Evolutionary conservation across 2,329 filamentous ascomycete species (phyloP).

Genomic region (Sclerotiophoma versabilis): DNA sequence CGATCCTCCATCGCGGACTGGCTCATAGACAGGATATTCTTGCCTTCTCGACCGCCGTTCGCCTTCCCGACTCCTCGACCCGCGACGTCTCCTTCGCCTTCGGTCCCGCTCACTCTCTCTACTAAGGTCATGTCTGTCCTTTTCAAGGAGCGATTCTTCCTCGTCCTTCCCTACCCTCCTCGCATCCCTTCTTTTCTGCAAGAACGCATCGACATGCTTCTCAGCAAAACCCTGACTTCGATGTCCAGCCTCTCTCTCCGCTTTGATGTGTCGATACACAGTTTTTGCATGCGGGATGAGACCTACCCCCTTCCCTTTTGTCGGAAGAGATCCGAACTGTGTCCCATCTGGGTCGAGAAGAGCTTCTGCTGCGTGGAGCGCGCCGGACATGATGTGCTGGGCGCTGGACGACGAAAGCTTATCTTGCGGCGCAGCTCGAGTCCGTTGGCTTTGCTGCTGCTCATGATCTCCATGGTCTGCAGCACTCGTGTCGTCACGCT

Average conservation of each 20-base stretch:
- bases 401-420: not conserved
- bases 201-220: conserved; percentile 18
- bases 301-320: conserved; percentile 24
- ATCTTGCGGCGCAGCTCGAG: not conserved
- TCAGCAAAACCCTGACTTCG: conserved; percentile 22
- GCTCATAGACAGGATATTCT: not conserved
- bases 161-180: not conserved
- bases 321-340: conserved; percentile 27
- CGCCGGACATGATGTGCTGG: not conserved
- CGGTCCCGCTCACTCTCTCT: not conserved
- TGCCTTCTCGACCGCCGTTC: not conserved
- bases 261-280: conserved; percentile 32
- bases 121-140: too few species aligned
- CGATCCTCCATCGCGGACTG: not conserved
- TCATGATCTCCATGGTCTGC: not conserved
- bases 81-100: not conserved
- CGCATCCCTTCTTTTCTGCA: conserved; percentile 9
- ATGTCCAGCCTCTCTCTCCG: conserved; percentile 26
- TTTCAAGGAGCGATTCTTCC: not conserved
- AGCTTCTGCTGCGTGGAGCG: not conserved
- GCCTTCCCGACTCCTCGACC: not conserved
- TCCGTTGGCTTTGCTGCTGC: not conserved
- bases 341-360: conserved; percentile 25
- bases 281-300: conserved; percentile 27
- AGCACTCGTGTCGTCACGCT: not conserved